phyloP scores from a whole-genome alignment of 495 filamentous ascomycete species.

The Rhizodiscina lignyota region DNA sequence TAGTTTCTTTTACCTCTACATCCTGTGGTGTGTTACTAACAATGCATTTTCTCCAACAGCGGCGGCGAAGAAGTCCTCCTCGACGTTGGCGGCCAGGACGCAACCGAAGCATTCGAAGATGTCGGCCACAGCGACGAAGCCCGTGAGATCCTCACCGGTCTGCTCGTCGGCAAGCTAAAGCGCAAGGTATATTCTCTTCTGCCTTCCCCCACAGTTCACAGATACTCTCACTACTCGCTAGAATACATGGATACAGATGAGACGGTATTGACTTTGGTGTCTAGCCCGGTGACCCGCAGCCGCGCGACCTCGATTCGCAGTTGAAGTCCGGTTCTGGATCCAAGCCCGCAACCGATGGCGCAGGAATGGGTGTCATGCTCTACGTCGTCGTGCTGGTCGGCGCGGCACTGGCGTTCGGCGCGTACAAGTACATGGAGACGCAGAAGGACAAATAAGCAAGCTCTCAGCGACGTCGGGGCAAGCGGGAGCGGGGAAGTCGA shows the following conservation, averaged over 20 bases:
- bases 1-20: too few species aligned
- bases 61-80: conserved; percentile 97
- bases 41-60: conserved; percentile 27
- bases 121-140: conserved; percentile 99
- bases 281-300: conserved; percentile 53
- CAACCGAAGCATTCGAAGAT: conserved; percentile 97
- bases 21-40: too few species aligned
- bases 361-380: conserved; percentile 57
- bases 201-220: conserved; percentile 5
- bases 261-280: neutral
- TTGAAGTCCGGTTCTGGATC: conserved; percentile 30
- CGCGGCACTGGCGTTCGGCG: conserved; percentile 58
- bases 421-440: conserved; percentile 72
- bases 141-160: conserved; percentile 71
- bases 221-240: too few species aligned
- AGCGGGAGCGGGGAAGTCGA: too few species aligned
- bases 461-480: conserved; percentile 1
- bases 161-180: conserved; percentile 71
- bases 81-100: conserved; percentile 91
- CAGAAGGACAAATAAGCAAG: conserved; percentile 18
- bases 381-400: conserved; percentile 74
- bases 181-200: conserved; percentile 45
- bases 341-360: conserved; percentile 24
- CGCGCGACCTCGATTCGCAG: conserved; percentile 35
- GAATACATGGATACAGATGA: conserved; percentile 1